Evolutionary conservation across 1,139 yeast genomes (phyloP), one percentile per base, ranked within the genome.

Genomic region (Yamadazyma taylorii): DNA sequence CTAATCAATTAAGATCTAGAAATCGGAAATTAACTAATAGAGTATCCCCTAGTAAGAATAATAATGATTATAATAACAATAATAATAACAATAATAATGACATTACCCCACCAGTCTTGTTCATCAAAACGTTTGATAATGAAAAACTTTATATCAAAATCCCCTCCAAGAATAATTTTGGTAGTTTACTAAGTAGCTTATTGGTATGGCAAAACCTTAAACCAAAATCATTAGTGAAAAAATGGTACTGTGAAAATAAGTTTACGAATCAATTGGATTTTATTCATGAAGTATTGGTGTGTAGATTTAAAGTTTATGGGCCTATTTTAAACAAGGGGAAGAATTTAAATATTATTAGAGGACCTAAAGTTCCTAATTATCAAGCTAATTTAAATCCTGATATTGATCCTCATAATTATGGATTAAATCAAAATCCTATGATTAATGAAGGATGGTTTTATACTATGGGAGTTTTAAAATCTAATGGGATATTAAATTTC

Each of bases 391-490:
- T 42, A 5, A 45, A 44, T 36, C 41, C 49, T 23, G 48, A 42
- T 21, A 43, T 45, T 31, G 46, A 45, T 12, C 33, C 41, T 16
- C 16, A 19, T 11, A 28, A 33, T 22, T 26, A 30, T 23, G 30
- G 33, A 22, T 23, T 29, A 5, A 22, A 33, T 14, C 19, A 26
- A n/a, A 12, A 25, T 21, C 11, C 39, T n/a, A 26, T 44, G 28
- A 40, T 61, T 1, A 62, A 63, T 17, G 84, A 79, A 47, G 79
- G 79, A 3, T 87, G 96, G 96, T 83, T 82, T 51, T 75, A 73
- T 36, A 81, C 87, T 1, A 81, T 81, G 77, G 95, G 92, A 1
- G 82, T 81, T 9, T 58, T 87, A 35, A 79, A 77, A 48, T 75
- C 83, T 3, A 70, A 79, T 49, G 96, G 96, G 5, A 54, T 68